Conservation (phyloP, 345 rosid genomes). For the Ricinus communis region DNA sequence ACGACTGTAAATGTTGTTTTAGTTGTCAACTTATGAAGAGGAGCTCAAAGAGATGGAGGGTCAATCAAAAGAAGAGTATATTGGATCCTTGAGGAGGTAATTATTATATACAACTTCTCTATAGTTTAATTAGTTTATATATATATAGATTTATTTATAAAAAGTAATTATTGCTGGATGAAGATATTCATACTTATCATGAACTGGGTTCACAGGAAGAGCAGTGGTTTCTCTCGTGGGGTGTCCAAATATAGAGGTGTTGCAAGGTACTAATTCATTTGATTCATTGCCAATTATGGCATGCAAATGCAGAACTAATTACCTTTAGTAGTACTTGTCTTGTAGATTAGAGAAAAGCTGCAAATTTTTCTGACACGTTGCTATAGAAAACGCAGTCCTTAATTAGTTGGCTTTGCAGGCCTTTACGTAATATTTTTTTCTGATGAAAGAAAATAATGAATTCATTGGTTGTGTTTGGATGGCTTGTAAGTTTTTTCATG, state of each 20-base stretch:
- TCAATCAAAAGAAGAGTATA: constrained; percentile 77
- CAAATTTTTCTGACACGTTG: too few relatives aligned
- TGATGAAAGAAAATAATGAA: too few relatives aligned
- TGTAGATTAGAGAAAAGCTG: too few relatives aligned
- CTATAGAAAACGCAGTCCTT: too few relatives aligned
- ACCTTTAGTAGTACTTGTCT: too few relatives aligned
- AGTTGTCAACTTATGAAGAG: constrained; percentile 57
- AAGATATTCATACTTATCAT: not conserved
- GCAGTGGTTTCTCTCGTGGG: constrained; percentile 96
- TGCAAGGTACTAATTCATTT: constrained; percentile 55
- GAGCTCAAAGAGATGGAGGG: constrained; percentile 78
- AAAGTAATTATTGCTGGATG: not conserved
- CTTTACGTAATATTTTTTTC: too few relatives aligned
- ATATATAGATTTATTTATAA: not conserved
- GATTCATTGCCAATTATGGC: not conserved
- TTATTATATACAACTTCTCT: not conserved
- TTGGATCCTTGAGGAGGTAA: constrained; percentile 87
- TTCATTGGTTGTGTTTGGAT: too few relatives aligned
- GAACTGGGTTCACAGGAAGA: constrained; percentile 52
- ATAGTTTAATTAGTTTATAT: not conserved
- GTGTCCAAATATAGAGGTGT: constrained; percentile 95
- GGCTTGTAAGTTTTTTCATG: too few relatives aligned
- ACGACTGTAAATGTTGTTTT: too few relatives aligned
- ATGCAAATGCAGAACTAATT: too few relatives aligned
- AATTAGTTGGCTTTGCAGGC: too few relatives aligned